Evolutionary conservation across 2,329 filamentous ascomycete species (phyloP).

Genomic region (Nannizziopsis barbatae): DNA sequence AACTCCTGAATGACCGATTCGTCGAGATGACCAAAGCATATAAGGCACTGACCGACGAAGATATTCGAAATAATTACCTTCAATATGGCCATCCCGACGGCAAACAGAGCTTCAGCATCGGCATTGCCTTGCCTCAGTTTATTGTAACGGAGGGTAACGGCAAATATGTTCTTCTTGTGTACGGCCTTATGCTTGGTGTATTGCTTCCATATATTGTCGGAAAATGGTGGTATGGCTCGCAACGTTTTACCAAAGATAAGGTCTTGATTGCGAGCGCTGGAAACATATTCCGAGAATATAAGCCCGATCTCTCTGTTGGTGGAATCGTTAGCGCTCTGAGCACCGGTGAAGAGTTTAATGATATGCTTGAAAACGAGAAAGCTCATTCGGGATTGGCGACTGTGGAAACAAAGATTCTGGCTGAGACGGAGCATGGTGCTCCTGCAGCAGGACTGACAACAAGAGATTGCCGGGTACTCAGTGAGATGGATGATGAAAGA

Average conservation of each 20-base stretch:
- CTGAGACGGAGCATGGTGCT: slow-evolving; percentile 42
- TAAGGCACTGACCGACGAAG: slow-evolving; percentile 94
- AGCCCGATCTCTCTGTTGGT: slow-evolving; percentile 68
- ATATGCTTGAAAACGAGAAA: slow-evolving; percentile 63
- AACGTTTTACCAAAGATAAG: slow-evolving; percentile 83
- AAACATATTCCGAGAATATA: slow-evolving; percentile 86
- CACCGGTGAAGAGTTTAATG: slow-evolving; percentile 72
- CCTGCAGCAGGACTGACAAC: slow-evolving; percentile 48
- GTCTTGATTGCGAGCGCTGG: slow-evolving; percentile 88
- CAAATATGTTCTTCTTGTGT: slow-evolving; percentile 87
- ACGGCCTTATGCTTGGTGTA: slow-evolving; percentile 77
- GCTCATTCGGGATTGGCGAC: slow-evolving; percentile 71
- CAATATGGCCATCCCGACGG: slow-evolving; percentile 94
- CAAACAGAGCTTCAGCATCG: slow-evolving; percentile 96
- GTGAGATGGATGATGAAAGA: slow-evolving; percentile 66
- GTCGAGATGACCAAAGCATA: slow-evolving; percentile 96
- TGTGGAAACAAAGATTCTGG: slow-evolving; percentile 69
- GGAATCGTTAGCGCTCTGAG: slow-evolving; percentile 73
- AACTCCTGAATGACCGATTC: slow-evolving; percentile 75
- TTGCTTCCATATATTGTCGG: slow-evolving; percentile 86
- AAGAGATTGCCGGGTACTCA: slow-evolving; percentile 66
- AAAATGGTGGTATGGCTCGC: slow-evolving; percentile 97
- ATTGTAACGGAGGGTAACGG: slow-evolving; percentile 88
- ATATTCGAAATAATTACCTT: slow-evolving; percentile 91
- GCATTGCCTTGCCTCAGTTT: slow-evolving; percentile 86